Evolutionary conservation across 192 early-diverging fungal genomes (phyloP), one percentile per base, ranked within the genome.

Genomic region (Coemansia pectinata): DNA sequence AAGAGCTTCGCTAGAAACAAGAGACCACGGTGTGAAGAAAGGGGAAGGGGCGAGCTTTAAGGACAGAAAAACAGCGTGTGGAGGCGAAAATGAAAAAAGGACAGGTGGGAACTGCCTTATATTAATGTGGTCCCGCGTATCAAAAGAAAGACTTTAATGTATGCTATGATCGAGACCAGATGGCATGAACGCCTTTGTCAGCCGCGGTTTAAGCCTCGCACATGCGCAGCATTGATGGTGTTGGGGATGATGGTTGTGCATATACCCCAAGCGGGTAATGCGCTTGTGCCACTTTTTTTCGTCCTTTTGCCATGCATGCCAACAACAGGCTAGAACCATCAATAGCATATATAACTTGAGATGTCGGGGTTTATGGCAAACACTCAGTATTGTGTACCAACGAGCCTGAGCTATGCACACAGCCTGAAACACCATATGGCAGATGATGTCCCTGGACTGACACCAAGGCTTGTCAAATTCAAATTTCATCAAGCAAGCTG

Each of bases 1-100:
- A 40, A 67, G 65, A 53, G 65, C 52, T 48, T 67, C 31, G 40
- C 25, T 34, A 42, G 36, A 33, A 38, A 59, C 9, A 44, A 47
- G 33, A 53, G 25, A 27, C 50, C 50, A 31, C 50, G 50, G 25
- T 53, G 50, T 4, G 25, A 29, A 53, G 25, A 53, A 39, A 27
- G 34, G 40, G 33, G 55, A 11, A 31, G 33, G 34, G 47, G n/a
- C 15, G 23, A 25, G 39, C 58, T 47, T 61, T 60, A 63, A 34
- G 34, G 58, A 44, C 63, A 41, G 64, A 23, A 63, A 45, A 34
- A 11, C 10, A 36, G 70, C 65, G 70, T 72, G 70, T 41, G 63
- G 70, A 72, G 60, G 41, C 36, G 41, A 61, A 47, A 64, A 31
- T 65, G 45, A 47, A 60, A 48, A 48, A 65, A 25, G 7, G 23